Conservation (phyloP, 768 basidiomycete genomes). For the Mycena filopes region DNA sequence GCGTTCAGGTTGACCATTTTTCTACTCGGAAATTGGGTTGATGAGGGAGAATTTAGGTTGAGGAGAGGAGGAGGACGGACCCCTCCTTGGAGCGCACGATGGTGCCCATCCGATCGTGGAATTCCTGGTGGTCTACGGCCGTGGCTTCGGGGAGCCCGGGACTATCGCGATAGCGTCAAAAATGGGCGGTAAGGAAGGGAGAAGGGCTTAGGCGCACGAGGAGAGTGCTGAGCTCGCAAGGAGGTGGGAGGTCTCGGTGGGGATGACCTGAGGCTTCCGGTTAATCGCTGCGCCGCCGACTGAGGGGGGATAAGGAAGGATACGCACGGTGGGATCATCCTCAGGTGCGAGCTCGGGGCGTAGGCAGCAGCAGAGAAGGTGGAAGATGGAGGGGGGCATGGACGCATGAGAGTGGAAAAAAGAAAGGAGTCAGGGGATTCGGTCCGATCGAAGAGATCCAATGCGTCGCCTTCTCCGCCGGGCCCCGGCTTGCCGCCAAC, state of each 20-base stretch:
- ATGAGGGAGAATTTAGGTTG: constrained; percentile 3
- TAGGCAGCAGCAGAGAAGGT: constrained; percentile 1
- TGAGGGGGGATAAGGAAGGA: background rate
- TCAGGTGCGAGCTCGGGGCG: background rate
- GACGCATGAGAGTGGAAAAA: constrained; percentile 1
- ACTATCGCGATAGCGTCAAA: background rate
- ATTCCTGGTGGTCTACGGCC: constrained; percentile 55
- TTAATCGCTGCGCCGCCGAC: background rate
- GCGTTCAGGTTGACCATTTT: constrained; percentile 80
- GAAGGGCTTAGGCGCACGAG: background rate
- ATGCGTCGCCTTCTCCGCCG: too few species aligned
- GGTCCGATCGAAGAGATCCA: background rate
- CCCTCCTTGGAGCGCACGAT: constrained; percentile 73
- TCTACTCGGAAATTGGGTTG: constrained; percentile 44
- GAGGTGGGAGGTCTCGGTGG: constrained; percentile 14
- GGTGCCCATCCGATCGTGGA: constrained; percentile 63
- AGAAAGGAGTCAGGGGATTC: constrained; percentile 11
- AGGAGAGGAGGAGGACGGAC: constrained; percentile 46
- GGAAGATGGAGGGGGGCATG: constrained; percentile 15
- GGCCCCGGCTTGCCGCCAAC: too few species aligned
- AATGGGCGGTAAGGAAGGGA: background rate
- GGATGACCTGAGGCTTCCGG: constrained; percentile 2
- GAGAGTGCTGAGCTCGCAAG: background rate
- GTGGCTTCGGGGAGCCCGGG: background rate
- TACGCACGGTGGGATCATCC: constrained; percentile 15